Evolutionary conservation across 2,329 filamentous ascomycete genomes (phyloP).

Genomic region (Apiospora kogelbergensis): DNA sequence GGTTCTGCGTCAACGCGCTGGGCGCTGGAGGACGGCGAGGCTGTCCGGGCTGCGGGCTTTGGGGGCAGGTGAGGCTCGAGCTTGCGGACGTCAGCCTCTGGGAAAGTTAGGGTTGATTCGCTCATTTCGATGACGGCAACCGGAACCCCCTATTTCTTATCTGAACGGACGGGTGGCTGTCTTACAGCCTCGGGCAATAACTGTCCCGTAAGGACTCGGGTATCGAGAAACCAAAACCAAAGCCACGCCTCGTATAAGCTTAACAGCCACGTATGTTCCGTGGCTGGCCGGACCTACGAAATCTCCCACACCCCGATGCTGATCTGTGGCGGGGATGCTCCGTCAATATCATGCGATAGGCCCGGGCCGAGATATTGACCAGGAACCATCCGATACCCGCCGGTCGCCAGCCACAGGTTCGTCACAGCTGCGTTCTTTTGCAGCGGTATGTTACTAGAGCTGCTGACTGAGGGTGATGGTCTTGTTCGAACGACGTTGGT

Average conservation of each 20-base stretch:
- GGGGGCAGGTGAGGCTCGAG: slow-evolving; percentile 32
- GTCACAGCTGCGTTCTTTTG: background rate
- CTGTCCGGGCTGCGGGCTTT: background rate
- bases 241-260: background rate
- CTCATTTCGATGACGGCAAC: background rate
- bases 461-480: background rate
- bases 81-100: slow-evolving; percentile 25
- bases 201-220: background rate
- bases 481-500: background rate
- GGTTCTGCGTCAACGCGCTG: background rate
- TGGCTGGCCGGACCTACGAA: background rate
- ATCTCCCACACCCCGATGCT: background rate
- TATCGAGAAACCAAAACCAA: background rate
- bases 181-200: background rate
- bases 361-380: background rate
- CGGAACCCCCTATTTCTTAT: background rate
- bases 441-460: background rate
- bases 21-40: background rate
- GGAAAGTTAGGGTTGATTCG: slow-evolving; percentile 23
- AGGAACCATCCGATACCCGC: background rate
- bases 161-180: background rate
- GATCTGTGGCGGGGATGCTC: background rate
- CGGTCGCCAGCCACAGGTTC: background rate
- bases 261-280: too few relatives aligned
- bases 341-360: background rate